phyloP scores from a whole-genome alignment of 176 grass and related monocot genomes.

The Avena eriantha region DNA sequence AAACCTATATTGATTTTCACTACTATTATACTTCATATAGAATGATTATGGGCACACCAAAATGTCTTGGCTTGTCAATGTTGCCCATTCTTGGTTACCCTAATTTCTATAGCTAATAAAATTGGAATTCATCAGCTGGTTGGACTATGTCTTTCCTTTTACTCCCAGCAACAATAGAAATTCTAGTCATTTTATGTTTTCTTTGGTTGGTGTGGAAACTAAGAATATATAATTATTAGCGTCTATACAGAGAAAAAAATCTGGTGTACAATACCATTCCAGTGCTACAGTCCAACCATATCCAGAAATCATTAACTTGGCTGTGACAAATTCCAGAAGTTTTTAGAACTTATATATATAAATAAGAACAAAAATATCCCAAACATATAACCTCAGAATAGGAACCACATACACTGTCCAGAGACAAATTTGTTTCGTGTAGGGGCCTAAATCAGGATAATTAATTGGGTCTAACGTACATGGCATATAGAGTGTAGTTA shows the following conservation, averaged over 20 bases:
- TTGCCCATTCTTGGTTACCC: not conserved
- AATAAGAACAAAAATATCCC: constrained; percentile 8
- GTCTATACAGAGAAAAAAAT: not conserved
- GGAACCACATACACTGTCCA: not conserved
- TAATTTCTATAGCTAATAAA: not conserved
- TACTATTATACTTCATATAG: not conserved
- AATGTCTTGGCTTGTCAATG: constrained; percentile 1
- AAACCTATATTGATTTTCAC: not conserved
- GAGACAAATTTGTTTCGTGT: not conserved
- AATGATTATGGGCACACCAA: not conserved
- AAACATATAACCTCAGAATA: not conserved
- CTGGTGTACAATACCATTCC: not conserved
- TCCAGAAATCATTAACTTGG: not conserved
- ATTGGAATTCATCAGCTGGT: not conserved
- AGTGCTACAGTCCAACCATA: not conserved
- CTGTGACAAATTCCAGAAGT: not conserved
- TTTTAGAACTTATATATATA: not conserved
- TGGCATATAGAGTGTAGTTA: not conserved
- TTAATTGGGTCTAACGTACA: constrained; percentile 3
- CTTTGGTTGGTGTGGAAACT: not conserved
- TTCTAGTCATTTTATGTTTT: not conserved
- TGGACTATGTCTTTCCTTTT: not conserved
- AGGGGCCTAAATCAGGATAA: not conserved
- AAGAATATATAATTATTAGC: not conserved
- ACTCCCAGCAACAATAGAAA: not conserved